phyloP scores from a whole-genome alignment of 1,139 yeast genomes.

The Taphrina betulina region DNA sequence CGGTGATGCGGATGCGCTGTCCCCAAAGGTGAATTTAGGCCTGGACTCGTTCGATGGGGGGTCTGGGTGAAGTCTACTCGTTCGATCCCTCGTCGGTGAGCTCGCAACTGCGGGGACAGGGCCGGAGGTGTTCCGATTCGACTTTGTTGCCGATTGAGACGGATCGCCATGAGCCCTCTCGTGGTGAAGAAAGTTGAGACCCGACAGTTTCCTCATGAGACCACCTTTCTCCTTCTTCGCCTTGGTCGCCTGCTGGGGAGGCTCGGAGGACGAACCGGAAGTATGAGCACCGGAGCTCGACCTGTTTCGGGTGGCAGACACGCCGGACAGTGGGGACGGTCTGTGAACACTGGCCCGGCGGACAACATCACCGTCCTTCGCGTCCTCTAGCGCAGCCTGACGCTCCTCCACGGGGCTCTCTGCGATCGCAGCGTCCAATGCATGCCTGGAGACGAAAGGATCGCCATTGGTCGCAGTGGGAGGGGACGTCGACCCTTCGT shows the following conservation, averaged over 20 bases:
- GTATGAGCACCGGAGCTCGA: background rate
- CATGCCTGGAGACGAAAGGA: constrained; percentile 3
- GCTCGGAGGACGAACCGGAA: background rate
- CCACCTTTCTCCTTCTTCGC: constrained; percentile 5
- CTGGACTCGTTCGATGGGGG: constrained; percentile 1
- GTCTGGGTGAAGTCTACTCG: background rate
- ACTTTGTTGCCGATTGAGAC: too few relatives aligned
- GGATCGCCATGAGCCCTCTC: too few relatives aligned
- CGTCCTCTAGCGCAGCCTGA: background rate
- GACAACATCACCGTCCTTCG: background rate
- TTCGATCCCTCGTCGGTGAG: too few relatives aligned
- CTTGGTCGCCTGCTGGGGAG: background rate
- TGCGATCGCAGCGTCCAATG: constrained; percentile 11
- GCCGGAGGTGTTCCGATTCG: too few relatives aligned
- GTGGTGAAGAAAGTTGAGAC: constrained; percentile 8
- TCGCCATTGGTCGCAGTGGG: constrained; percentile 4
- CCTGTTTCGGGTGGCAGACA: background rate
- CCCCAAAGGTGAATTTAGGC: constrained; percentile 4
- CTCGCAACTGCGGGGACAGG: too few relatives aligned
- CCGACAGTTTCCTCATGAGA: constrained; percentile 10
- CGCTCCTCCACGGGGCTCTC: constrained; percentile 13
- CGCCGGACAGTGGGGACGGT: constrained; percentile 18
- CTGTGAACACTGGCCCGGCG: background rate
- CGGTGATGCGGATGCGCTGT: constrained; percentile 4
- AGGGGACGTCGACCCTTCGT: too few relatives aligned